Evolutionary conservation across 768 basidiomycete species (phyloP), one percentile per base, ranked within the genome.

Genomic region (Calocybe cyanea): DNA sequence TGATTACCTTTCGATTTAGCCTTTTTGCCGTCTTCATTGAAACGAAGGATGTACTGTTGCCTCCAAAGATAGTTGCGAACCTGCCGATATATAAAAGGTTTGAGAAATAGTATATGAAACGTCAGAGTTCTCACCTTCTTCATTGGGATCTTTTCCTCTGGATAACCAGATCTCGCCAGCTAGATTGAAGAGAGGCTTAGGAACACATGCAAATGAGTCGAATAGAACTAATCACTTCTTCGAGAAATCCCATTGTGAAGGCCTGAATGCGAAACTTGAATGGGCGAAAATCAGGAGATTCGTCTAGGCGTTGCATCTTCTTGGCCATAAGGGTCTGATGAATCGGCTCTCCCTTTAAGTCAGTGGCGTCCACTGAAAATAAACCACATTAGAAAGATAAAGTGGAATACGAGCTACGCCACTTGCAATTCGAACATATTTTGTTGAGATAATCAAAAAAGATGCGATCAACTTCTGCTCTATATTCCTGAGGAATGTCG

Each of bases 211-310:
- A 28, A 6, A 28, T 28, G 10, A 45, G 21, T 6, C 33, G 32
- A 47, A 30, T 17, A 18, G 30, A 21, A 2, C 23, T 13, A 59
- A 70, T 55, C 62, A 89, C 89, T 73, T 92, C 87, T 64, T 97
- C 96, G 54, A 93, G 72, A 60, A 98, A 98, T 2, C 87, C 88
- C 58, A 92, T 88, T 5, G 94, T 98, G 67, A 99, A 99, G 1
- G 95, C 95, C 61, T 92, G 91, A 54, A 99, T 99, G 48, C 95
- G 83, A 70, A 99, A 99, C 67, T 97, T 97, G 81, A 99, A 98
- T 38, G 95, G 95, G 20, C 95, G 81, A 67, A 95, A 99, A 65
- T 98, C 95, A 34, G 85, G 83, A 30, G 91, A 93, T 69, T 97
- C 95, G 62, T 96, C 94, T 45, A 98, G 73, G 43, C 92, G 84